A percentile compares a stretch with the other conserved stretches of the same genome.
phyloP scores from a whole-genome alignment of 306 rosid species.

The Prunus armeniaca region DNA sequence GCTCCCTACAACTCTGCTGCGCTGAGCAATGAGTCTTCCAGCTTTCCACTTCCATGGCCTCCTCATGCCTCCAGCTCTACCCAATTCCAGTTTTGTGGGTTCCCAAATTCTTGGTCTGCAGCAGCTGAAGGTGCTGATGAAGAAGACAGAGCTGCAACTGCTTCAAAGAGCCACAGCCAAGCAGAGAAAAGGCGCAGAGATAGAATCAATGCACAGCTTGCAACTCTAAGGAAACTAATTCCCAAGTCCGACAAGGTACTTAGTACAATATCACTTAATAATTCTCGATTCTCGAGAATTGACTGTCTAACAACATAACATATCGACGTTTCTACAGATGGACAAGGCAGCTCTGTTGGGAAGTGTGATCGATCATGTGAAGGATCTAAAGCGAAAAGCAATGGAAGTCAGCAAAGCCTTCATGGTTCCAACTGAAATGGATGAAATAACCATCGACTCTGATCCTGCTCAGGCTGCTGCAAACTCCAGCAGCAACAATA shows the following conservation, averaged over 20 bases:
- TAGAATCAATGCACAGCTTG: conserved; percentile 89
- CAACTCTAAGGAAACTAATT: conserved; percentile 82
- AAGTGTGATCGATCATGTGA: conserved; percentile 84
- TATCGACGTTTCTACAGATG: conserved; percentile 50
- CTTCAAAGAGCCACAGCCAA: conserved; percentile 92
- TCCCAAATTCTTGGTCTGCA: conserved; percentile 41
- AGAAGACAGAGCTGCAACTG: conserved; percentile 58
- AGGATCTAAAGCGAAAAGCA: conserved; percentile 87
- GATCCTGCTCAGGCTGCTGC: conserved; percentile 26
- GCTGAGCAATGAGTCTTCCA: conserved; percentile 34
- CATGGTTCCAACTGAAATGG: conserved; percentile 74
- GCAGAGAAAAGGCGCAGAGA: conserved; percentile 96
- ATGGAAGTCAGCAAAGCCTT: conserved; percentile 52
- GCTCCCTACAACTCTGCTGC: conserved; percentile 22
- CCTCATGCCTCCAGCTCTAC: conserved; percentile 44
- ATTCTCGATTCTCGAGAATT: neutral
- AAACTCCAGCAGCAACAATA: conserved; percentile 4
- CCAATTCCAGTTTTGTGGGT: conserved; percentile 42
- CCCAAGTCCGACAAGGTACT: conserved; percentile 92
- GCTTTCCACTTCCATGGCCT: conserved; percentile 36
- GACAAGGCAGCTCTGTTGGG: conserved; percentile 96
- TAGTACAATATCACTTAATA: neutral
- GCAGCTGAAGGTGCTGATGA: conserved; percentile 28
- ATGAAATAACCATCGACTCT: conserved; percentile 69
- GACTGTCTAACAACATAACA: neutral